A percentile compares a stretch with the other conserved stretches of the same genome.
These are phyloP conservation scores for Xeromyces bisporus DNA, from an alignment of 495 filamentous ascomycete species.

Conservation along the genomic window DNA sequence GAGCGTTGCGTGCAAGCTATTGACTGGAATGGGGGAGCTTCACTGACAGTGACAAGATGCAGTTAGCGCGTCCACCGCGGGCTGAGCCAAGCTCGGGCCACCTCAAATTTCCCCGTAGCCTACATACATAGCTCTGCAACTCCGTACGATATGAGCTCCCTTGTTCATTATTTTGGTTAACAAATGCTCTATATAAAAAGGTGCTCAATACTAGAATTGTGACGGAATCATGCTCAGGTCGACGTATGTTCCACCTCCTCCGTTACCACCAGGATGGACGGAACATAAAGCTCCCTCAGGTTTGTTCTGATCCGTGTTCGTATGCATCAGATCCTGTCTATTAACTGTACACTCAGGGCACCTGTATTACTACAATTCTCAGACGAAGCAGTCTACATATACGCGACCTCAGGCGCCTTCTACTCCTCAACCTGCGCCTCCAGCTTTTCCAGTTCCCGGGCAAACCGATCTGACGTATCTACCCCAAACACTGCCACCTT, in stretches of 20 bases:
- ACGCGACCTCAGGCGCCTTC: constrained; percentile 38
- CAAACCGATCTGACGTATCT: constrained; percentile 13
- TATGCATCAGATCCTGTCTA: constrained; percentile 4
- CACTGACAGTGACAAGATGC: constrained; percentile 25
- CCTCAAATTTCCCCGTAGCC: constrained; percentile 11
- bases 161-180: too few relatives aligned
- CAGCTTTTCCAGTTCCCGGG: constrained; percentile 7
- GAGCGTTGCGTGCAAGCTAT: constrained; percentile 8
- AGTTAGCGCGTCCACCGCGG: constrained; percentile 27
- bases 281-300: constrained; percentile 83
- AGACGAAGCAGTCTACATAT: constrained; percentile 79
- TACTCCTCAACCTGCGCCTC: constrained; percentile 13
- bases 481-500: constrained; percentile 21
- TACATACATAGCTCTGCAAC: neutral
- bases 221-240: constrained; percentile 23
- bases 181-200: too few relatives aligned
- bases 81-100: constrained; percentile 33
- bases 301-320: constrained; percentile 12
- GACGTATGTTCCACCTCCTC: constrained; percentile 29
- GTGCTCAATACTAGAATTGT: too few relatives aligned
- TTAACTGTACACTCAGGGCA: too few relatives aligned
- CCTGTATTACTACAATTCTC: constrained; percentile 75
- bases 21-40: constrained; percentile 15
- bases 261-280: constrained; percentile 70
- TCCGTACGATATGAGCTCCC: too few relatives aligned